Base-by-base conservation (phyloP, 2,329 filamentous ascomycete species). In the Cladophialophora chaetospira region DNA sequence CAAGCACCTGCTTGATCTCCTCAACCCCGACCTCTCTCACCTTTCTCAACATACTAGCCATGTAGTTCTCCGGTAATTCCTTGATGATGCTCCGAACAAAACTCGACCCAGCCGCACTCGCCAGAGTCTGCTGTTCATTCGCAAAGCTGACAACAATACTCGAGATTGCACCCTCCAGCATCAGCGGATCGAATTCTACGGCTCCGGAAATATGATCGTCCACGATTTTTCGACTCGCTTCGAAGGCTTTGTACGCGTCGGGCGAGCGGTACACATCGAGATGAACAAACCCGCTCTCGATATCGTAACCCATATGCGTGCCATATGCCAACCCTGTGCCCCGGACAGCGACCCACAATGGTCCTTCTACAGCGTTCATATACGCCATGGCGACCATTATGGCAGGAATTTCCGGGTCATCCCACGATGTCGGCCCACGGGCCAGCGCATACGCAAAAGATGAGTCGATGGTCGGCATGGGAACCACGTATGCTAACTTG, bases 311-410 rank as follows among this genome's bases (percentile, higher is more conserved):
- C 69, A 97, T 96, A 66, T 82, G 85, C 0, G 88, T 87, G 51
- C 92, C 92, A 69, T 99, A 99, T 0, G 94, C 94, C 50, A 97
- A 85, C 42, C 94, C 94, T 40, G 90, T 94, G 54, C 94, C 94
- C 44, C 94, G 90, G 46, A 97, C 89, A 0, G 91, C 90, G 62
- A 88, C 88, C 93, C 94, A 97, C 28, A 99, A 83, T 0, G 94
- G 94, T 0, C 94, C 94, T 73, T 99, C 94, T 15, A 95, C 88
- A 0, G 91, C 87, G 69, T 97, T 92, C 59, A 99, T 87, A 70
- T 97, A 97, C 17, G 91, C 86, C 47, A 91, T 84, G 0, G 93
- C 91, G 5, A 99, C 92, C 71, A 96, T 84, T 49, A 96, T 81
- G 2, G 92, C 87, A 0, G 94, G 91, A 1, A 97, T 79, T 13